These are phyloP conservation scores for Tolypocladium guangdongense DNA, from an alignment of 2,329 filamentous ascomycete species.

Conservation along the genomic window DNA sequence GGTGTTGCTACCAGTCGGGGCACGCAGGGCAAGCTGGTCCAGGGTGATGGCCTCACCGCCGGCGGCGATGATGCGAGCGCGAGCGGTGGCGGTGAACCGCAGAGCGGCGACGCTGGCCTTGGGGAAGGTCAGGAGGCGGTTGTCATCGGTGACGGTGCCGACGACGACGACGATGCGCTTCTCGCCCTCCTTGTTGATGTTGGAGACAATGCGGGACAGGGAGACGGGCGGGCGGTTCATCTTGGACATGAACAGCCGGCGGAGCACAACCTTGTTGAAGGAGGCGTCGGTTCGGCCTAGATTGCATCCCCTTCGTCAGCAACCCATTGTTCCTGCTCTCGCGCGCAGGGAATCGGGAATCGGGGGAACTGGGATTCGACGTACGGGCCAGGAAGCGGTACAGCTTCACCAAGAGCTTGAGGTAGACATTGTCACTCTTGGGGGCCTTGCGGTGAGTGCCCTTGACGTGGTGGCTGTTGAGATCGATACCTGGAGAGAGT, in stretches of 20 bases:
- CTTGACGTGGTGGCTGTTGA: constrained; percentile 58
- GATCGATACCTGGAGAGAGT: constrained; percentile 55
- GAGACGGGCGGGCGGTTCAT: constrained; percentile 96
- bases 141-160: constrained; percentile 95
- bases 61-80: constrained; percentile 84
- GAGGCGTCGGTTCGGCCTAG: constrained; percentile 85
- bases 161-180: constrained; percentile 89
- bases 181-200: constrained; percentile 54
- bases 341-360: background rate
- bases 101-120: constrained; percentile 92
- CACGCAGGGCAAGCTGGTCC: constrained; percentile 91
- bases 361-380: constrained; percentile 23
- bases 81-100: constrained; percentile 91
- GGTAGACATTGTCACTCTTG: constrained; percentile 97
- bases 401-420: constrained; percentile 95
- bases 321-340: background rate
- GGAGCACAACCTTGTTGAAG: constrained; percentile 99
- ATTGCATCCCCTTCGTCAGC: background rate
- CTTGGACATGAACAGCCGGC: constrained; percentile 95
- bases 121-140: constrained; percentile 79
- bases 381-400: constrained; percentile 95
- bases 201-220: constrained; percentile 75
- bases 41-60: constrained; percentile 93
- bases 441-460: constrained; percentile 80
- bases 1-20: constrained; percentile 94